A percentile compares a stretch with the other conserved stretches of the same genome.
Conservation (phyloP, 805 yeast genomes). For the Kockiozyma suomiensis region DNA sequence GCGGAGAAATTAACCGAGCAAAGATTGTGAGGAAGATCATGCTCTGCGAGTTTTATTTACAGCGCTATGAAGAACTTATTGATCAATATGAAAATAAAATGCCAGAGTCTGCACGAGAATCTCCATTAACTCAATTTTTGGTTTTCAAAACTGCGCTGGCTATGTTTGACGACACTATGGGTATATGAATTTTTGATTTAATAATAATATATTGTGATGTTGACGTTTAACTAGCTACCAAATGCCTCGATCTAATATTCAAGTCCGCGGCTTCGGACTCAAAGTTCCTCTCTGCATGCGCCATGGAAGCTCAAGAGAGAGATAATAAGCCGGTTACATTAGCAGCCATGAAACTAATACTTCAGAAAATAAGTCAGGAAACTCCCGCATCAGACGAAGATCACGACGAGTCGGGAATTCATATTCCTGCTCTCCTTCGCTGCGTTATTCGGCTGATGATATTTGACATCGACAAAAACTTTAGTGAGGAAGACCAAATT, state of each 20-base stretch:
- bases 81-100: background rate
- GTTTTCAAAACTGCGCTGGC: slow-evolving; percentile 17
- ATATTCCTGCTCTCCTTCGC: slow-evolving; percentile 20
- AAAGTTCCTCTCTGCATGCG: slow-evolving; percentile 20
- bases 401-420: background rate
- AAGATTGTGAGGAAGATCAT: slow-evolving; percentile 19
- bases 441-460: slow-evolving; percentile 22
- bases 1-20: slow-evolving; percentile 16
- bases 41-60: slow-evolving; percentile 18
- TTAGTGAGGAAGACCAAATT: background rate
- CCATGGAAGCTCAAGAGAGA: slow-evolving; percentile 25
- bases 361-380: slow-evolving; percentile 5
- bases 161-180: slow-evolving; percentile 9
- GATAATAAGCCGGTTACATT: slow-evolving; percentile 21
- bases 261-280: slow-evolving; percentile 1
- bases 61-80: slow-evolving; percentile 3
- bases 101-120: slow-evolving; percentile 11
- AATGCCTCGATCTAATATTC: slow-evolving; percentile 7
- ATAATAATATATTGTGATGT: background rate
- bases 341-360: slow-evolving; percentile 18
- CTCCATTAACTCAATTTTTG: slow-evolving; percentile 24
- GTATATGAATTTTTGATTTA: background rate
- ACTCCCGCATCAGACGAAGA: background rate
- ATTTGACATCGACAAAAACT: slow-evolving; percentile 1
- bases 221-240: slow-evolving; percentile 1